phyloP scores from a whole-genome alignment of 257 asterid genomes.

The Plantago ovata region DNA sequence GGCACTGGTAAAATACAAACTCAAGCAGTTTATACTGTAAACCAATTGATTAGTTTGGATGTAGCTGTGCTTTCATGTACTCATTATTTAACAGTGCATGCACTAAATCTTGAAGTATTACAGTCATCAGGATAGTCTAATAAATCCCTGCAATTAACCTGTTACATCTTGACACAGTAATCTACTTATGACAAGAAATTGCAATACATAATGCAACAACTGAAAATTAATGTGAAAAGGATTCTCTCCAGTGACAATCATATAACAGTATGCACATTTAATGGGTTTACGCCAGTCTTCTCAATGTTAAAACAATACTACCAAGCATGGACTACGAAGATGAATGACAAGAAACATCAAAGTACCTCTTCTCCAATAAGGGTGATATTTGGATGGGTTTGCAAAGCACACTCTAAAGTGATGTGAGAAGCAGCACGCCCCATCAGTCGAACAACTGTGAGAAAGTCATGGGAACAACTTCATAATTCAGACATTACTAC shows the following conservation, averaged over 20 bases:
- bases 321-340: no score
- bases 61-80: background rate
- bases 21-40: background rate
- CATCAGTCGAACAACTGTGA: conserved; percentile 73
- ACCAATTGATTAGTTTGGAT: background rate
- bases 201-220: no score
- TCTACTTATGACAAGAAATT: no score
- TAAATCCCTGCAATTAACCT: no score
- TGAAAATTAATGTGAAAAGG: no score
- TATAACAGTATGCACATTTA: no score
- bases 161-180: no score
- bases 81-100: background rate
- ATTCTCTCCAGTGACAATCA: no score
- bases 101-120: background rate
- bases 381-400: conserved; percentile 74
- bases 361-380: conserved; percentile 81
- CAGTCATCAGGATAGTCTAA: background rate
- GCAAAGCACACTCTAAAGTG: conserved; percentile 74
- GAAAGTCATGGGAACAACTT: conserved; percentile 6
- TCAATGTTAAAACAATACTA: no score
- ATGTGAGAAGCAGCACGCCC: conserved; percentile 86
- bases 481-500: conserved; percentile 6
- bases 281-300: no score
- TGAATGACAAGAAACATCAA: no score
- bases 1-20: no score